These are phyloP conservation scores for Pichia sp. DNA, from an alignment of 1,139 yeast species.

Conservation along the genomic window DNA sequence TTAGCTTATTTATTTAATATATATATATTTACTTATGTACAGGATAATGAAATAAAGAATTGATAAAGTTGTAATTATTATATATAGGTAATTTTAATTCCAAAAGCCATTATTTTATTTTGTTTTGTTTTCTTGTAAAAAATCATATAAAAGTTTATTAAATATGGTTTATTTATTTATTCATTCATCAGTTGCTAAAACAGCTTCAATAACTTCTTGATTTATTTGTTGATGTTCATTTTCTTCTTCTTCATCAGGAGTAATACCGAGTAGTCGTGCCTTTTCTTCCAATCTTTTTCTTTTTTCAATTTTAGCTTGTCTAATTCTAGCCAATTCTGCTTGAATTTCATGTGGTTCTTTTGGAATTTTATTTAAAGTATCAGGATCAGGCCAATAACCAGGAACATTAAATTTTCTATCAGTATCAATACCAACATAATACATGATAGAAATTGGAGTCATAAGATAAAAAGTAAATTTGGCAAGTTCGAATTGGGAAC, in stretches of 20 bases:
- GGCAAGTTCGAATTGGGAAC: slow-evolving; percentile 33
- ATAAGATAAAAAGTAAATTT: slow-evolving; percentile 78
- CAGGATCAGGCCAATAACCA: slow-evolving; percentile 98
- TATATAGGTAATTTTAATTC: background rate
- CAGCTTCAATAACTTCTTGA: slow-evolving; percentile 11
- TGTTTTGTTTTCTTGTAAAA: no score
- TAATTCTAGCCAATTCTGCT: slow-evolving; percentile 84
- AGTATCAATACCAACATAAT: slow-evolving; percentile 84
- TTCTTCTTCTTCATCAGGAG: slow-evolving; percentile 25
- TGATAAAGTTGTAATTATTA: background rate
- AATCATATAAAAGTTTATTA: background rate
- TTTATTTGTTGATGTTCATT: slow-evolving; percentile 6
- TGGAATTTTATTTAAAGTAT: slow-evolving; percentile 81
- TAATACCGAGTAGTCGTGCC: slow-evolving; percentile 62
- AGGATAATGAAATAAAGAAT: no score
- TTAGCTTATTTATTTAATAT: no score
- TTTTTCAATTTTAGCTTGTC: slow-evolving; percentile 66
- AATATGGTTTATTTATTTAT: background rate
- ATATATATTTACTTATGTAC: no score
- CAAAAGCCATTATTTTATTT: no score
- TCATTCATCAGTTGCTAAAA: slow-evolving; percentile 10
- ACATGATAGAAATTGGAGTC: slow-evolving; percentile 85
- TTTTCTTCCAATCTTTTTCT: slow-evolving; percentile 67
- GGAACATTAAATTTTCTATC: slow-evolving; percentile 84
- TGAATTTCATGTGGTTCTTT: slow-evolving; percentile 89